These are phyloP conservation scores for Rutstroemia sp. DNA, from an alignment of 2,329 filamentous ascomycete genomes.

Conservation along the genomic window DNA sequence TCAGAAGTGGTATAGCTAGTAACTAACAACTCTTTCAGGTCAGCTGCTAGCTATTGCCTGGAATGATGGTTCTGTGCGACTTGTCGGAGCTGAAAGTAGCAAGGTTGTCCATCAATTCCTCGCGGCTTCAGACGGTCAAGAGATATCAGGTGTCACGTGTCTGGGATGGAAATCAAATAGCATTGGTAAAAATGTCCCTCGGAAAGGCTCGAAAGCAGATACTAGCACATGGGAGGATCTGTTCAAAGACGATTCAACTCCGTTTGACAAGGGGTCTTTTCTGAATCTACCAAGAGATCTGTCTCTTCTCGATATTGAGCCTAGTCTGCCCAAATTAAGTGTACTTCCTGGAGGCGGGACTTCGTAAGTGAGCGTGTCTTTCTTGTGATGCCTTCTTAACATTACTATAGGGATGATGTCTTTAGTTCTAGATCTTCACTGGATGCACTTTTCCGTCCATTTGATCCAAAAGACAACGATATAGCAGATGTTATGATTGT, in stretches of 20 bases:
- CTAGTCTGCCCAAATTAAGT: constrained; percentile 68
- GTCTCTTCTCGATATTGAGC: constrained; percentile 68
- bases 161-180: constrained; percentile 31
- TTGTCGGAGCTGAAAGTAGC: constrained; percentile 72
- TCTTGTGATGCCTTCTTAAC: constrained; percentile 7
- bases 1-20: neutral
- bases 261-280: constrained; percentile 10
- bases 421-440: constrained; percentile 29
- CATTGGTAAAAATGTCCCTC: constrained; percentile 16
- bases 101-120: constrained; percentile 70
- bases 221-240: constrained; percentile 19
- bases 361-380: constrained; percentile 40
- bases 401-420: constrained; percentile 26
- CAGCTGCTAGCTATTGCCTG: constrained; percentile 77
- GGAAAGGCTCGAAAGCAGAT: constrained; percentile 2
- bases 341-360: constrained; percentile 58
- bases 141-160: constrained; percentile 37
- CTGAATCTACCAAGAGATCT: constrained; percentile 64
- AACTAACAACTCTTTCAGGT: constrained; percentile 32
- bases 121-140: constrained; percentile 21
- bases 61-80: constrained; percentile 70
- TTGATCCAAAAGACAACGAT: constrained; percentile 56
- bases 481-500: constrained; percentile 74
- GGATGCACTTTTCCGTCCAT: constrained; percentile 29
- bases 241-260: constrained; percentile 11